Percentiles rank a stretch among this genome's conserved stretches.
Evolutionary conservation across 2,329 filamentous ascomycete genomes (phyloP).

Genomic region (Colletotrichum sidae): DNA sequence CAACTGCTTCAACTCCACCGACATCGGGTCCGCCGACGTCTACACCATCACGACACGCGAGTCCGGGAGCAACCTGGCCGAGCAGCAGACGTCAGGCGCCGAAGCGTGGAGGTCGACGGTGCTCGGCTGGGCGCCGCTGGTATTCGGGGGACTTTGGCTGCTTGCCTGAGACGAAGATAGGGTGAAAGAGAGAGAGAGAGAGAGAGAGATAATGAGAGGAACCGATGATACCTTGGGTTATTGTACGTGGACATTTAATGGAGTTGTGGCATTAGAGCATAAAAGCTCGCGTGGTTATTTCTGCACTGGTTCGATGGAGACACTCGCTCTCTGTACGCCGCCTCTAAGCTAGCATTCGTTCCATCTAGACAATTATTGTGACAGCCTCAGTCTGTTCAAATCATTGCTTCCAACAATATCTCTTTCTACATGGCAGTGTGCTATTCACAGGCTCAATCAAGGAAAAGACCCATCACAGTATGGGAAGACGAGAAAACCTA

Average conservation of each 20-base stretch:
- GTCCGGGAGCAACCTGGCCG: constrained; percentile 43
- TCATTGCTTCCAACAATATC: not conserved
- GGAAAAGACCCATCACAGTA: too few relatives aligned
- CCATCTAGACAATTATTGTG: too few relatives aligned
- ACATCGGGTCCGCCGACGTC: constrained; percentile 81
- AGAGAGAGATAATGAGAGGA: not conserved
- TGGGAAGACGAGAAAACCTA: not conserved
- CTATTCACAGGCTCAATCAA: not conserved
- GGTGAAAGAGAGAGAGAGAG: too few relatives aligned
- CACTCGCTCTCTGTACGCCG: too few relatives aligned
- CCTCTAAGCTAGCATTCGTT: too few relatives aligned
- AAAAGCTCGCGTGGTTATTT: too few relatives aligned
- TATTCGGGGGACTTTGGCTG: constrained; percentile 52
- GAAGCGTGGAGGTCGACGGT: constrained; percentile 32
- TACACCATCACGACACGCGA: constrained; percentile 73
- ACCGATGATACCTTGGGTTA: too few relatives aligned
- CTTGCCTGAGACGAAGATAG: constrained; percentile 45
- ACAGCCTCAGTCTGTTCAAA: not conserved
- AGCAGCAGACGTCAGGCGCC: constrained; percentile 45
- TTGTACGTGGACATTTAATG: too few relatives aligned
- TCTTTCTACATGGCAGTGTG: not conserved
- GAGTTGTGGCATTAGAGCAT: too few relatives aligned
- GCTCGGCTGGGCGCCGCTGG: constrained; percentile 56
- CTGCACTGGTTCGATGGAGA: too few relatives aligned
- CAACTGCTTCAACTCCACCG: constrained; percentile 90